Conservation (phyloP, 2,329 filamentous ascomycete species). For the Parastagonospora avenae region DNA sequence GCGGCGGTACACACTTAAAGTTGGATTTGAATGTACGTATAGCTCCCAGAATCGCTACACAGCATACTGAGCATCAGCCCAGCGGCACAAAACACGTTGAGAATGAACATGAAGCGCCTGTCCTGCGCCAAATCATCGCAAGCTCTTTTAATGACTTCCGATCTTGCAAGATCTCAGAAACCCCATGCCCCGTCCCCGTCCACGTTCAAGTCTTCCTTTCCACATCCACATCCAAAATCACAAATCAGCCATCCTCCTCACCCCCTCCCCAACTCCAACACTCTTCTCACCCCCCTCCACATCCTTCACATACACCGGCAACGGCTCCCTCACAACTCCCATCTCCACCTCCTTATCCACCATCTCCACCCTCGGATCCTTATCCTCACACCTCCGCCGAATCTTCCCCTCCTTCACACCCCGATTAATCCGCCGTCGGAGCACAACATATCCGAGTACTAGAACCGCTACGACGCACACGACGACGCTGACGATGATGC, state of each 20-base stretch:
- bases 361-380: background rate
- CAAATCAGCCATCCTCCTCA: background rate
- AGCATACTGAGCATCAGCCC: too few relatives aligned
- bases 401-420: background rate
- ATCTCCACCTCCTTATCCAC: constrained; percentile 9
- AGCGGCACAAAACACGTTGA: too few relatives aligned
- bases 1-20: too few relatives aligned
- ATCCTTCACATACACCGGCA: constrained; percentile 14
- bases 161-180: too few relatives aligned
- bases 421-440: background rate
- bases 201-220: background rate
- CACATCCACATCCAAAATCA: background rate
- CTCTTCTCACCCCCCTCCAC: background rate
- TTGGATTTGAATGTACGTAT: too few relatives aligned
- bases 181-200: background rate
- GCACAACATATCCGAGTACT: background rate
- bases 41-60: too few relatives aligned
- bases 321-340: constrained; percentile 12
- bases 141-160: too few relatives aligned
- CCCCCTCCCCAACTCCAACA: background rate
- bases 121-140: too few relatives aligned
- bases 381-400: background rate
- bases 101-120: too few relatives aligned
- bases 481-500: constrained; percentile 1
- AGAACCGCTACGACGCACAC: background rate